Conservation (phyloP, 2,329 filamentous ascomycete species). For the Xylariaceae sp. region DNA sequence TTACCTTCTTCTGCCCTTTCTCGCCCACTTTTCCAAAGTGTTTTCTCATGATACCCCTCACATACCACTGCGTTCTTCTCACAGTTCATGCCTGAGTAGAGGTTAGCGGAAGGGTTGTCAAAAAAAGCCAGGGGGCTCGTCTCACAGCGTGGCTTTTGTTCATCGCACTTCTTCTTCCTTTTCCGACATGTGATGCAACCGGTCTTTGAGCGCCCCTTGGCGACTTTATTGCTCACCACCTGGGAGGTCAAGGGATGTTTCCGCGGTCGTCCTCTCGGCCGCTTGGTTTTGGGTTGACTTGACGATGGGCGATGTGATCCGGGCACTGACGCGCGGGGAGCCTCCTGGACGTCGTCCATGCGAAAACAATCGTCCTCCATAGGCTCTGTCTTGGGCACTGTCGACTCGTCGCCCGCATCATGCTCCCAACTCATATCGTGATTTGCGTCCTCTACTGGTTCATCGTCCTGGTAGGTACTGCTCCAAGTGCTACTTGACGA, state of each 20-base stretch:
- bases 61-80: slow-evolving; percentile 93
- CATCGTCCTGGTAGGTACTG: slow-evolving; percentile 47
- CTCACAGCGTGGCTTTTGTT: slow-evolving; percentile 69
- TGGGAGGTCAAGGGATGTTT: slow-evolving; percentile 75
- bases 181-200: slow-evolving; percentile 71
- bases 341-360: slow-evolving; percentile 59
- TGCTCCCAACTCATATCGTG: slow-evolving; percentile 57
- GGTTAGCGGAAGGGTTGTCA: slow-evolving; percentile 6
- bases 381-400: slow-evolving; percentile 64
- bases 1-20: slow-evolving; percentile 75
- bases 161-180: slow-evolving; percentile 76
- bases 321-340: slow-evolving; percentile 43
- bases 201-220: slow-evolving; percentile 77
- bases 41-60: slow-evolving; percentile 87
- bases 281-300: slow-evolving; percentile 57
- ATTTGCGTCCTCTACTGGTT: slow-evolving; percentile 46
- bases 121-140: slow-evolving; percentile 5
- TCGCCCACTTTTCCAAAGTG: slow-evolving; percentile 85
- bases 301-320: slow-evolving; percentile 30
- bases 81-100: slow-evolving; percentile 75
- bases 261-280: slow-evolving; percentile 79
- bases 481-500: slow-evolving; percentile 57
- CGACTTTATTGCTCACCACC: slow-evolving; percentile 68
- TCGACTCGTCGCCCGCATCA: slow-evolving; percentile 52
- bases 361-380: slow-evolving; percentile 62